Evolutionary conservation across 306 rosid species (phyloP).

Genomic region (Glycine latifolia): DNA sequence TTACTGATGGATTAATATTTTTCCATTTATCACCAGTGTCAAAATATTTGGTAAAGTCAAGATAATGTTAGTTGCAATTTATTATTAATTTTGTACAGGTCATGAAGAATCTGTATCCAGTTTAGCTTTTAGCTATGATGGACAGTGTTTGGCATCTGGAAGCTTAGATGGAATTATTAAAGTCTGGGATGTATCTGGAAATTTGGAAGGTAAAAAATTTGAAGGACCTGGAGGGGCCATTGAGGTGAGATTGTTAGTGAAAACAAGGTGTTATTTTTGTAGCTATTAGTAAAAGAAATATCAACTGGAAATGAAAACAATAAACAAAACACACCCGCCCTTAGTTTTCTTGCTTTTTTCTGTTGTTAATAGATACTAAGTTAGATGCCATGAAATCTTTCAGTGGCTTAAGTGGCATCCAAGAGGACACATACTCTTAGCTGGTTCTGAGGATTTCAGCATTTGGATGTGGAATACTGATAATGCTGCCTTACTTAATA

Average conservation of each 20-base stretch:
- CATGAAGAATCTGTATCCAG: conserved; percentile 77
- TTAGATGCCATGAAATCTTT: conserved; percentile 46
- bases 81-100: conserved; percentile 59
- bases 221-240: conserved; percentile 88
- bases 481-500: conserved; percentile 59
- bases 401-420: conserved; percentile 99
- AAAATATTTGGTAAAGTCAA: not conserved
- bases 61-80: conserved; percentile 14
- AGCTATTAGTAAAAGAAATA: not conserved
- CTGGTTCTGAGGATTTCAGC: conserved; percentile 82
- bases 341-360: conserved; percentile 1
- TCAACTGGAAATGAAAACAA: not conserved
- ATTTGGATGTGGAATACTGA: conserved; percentile 98
- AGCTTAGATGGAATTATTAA: conserved; percentile 77
- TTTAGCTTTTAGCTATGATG: conserved; percentile 84
- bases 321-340: not conserved
- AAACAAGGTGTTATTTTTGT: not conserved
- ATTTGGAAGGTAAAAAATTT: conserved; percentile 55
- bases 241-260: conserved; percentile 52
- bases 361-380: conserved; percentile 19
- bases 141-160: conserved; percentile 84
- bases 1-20: conserved; percentile 18
- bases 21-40: not conserved
- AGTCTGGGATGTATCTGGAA: conserved; percentile 79
- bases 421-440: conserved; percentile 79